Base-by-base conservation (phyloP, 148 eudicot species). In the Persicaria maculosa region DNA sequence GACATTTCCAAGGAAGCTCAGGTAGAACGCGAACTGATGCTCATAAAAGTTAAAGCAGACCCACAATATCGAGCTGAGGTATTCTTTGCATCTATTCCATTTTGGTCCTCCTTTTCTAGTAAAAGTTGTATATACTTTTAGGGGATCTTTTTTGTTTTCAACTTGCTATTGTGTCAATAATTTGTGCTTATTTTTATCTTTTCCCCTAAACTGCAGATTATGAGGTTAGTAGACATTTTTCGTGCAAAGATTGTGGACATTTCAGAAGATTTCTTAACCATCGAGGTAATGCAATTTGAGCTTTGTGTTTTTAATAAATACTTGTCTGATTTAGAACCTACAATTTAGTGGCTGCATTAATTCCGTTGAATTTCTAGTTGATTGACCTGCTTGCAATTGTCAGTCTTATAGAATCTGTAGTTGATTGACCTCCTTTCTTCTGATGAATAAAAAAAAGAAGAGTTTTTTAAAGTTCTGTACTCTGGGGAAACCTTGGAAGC, bases 1-100 rank as follows among this genome's bases (percentile, higher is more conserved):
- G 91, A 88, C 78, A 75, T 88, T 73, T 88, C 91, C 31, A 85
- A 77, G 80, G 89, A 88, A 74, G 84, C 91, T 47, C 91, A 88
- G 69, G 89, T 88, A 53, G 91, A 88, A 77, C 91, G 89, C 75
- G 91, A 88, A 77, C 70, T 88, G 74, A 86, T 88, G 89, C 91
- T 88, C 11, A 78, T 88, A 78, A 88, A 88, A 80, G 83, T 88
- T 46, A 76, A 84, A 64, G 91, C 87, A 2, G 83, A 88, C 69
- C 86, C 78, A 68, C 47, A 9, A 68, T 72, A 77, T 71, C 83
- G 83, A 54, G 87, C 86, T 71, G 91, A 88, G 91, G 91, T 88
- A 84, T 50, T 20, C 43, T 52, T 74, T 47, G 52, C 50, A 9
- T 44, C 22, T 3, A 45, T 61, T 46, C n/a, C 22, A 61, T 25